Percentiles rank a stretch among this genome's conserved stretches.
These are phyloP conservation scores for Tolypocladium album DNA, from an alignment of 2,329 filamentous ascomycete genomes.

Conservation along the genomic window DNA sequence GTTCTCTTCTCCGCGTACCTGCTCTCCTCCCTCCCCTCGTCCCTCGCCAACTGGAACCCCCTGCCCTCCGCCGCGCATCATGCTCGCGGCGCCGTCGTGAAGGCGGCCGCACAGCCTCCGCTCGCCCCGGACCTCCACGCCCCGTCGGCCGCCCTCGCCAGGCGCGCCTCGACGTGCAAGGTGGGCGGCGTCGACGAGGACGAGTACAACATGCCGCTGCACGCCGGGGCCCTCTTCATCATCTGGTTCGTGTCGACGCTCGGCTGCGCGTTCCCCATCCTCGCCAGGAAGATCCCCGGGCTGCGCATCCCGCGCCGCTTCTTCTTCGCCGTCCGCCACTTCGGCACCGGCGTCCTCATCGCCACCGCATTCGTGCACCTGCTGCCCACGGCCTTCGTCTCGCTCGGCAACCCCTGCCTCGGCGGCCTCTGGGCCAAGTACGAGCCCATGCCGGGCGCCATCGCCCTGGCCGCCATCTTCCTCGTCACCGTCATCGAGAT, in stretches of 20 bases:
- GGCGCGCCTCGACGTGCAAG: constrained; percentile 16
- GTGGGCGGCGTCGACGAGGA: constrained; percentile 17
- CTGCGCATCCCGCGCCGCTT: constrained; percentile 43
- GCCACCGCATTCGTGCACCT: constrained; percentile 74
- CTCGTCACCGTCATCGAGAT: constrained; percentile 76
- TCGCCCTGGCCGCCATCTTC: constrained; percentile 69
- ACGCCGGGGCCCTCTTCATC: constrained; percentile 45
- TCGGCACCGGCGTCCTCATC: constrained; percentile 65
- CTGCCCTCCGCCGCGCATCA: neutral
- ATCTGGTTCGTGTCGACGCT: constrained; percentile 35
- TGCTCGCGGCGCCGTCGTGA: neutral
- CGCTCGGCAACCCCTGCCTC: constrained; percentile 55
- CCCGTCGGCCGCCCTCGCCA: constrained; percentile 6
- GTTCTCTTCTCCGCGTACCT: constrained; percentile 26
- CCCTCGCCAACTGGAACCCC: constrained; percentile 1
- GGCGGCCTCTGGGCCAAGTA: constrained; percentile 66
- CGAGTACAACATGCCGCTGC: constrained; percentile 44
- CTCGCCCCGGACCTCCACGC: too few relatives aligned
- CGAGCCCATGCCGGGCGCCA: constrained; percentile 66
- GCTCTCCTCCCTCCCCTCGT: constrained; percentile 14
- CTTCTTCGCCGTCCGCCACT: constrained; percentile 53
- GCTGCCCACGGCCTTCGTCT: constrained; percentile 54
- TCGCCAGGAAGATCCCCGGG: constrained; percentile 39
- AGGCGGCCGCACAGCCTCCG: neutral
- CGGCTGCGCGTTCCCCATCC: constrained; percentile 41